Evolutionary conservation across 2,329 filamentous ascomycete genomes (phyloP).

Genomic region (Paramyrothecium roridum): DNA sequence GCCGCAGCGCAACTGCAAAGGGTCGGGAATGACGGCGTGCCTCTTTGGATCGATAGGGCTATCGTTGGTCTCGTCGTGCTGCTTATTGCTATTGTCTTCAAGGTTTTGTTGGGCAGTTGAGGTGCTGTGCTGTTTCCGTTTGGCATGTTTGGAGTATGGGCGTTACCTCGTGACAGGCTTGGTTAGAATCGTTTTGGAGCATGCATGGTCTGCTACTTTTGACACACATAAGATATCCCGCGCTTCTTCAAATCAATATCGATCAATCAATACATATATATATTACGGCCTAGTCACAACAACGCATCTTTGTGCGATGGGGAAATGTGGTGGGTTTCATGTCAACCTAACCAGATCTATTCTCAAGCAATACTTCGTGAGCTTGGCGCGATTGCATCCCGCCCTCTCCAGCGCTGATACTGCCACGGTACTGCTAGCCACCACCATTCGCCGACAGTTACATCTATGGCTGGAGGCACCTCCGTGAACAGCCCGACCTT

Average conservation of each 20-base stretch:
- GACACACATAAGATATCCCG: not conserved
- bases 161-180: not conserved
- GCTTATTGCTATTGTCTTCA: slow-evolving; percentile 67
- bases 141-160: slow-evolving; percentile 2
- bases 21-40: slow-evolving; percentile 45
- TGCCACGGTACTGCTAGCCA: slow-evolving; percentile 51
- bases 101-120: slow-evolving; percentile 39
- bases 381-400: not conserved
- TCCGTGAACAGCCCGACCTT: slow-evolving; percentile 47
- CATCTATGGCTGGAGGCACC: slow-evolving; percentile 35
- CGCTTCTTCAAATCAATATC: not conserved
- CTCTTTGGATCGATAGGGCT: slow-evolving; percentile 75
- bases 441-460: slow-evolving; percentile 62
- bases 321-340: no score
- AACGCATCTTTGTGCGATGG: no score
- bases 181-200: not conserved
- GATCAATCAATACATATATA: not conserved
- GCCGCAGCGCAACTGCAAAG: slow-evolving; percentile 10
- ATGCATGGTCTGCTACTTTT: not conserved
- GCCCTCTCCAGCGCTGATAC: not conserved
- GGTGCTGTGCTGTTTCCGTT: not conserved
- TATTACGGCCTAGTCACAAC: not conserved
- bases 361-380: not conserved
- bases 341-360: not conserved
- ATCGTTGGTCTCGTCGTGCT: slow-evolving; percentile 72